Percentiles rank a stretch among this genome's conserved stretches.
Conservation (phyloP, 257 asterid species). For the Lantana camara region DNA sequence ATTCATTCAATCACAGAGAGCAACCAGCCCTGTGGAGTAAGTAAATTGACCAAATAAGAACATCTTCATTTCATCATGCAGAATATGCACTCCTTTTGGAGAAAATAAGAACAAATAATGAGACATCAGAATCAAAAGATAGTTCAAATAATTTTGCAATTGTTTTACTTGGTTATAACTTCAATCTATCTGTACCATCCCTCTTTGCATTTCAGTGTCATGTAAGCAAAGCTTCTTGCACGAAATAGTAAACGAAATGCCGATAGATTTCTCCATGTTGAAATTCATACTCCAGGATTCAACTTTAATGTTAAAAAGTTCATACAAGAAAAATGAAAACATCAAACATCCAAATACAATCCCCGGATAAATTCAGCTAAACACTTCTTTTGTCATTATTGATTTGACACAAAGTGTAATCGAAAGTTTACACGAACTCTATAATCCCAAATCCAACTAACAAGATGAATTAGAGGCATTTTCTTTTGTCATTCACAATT, state of each 20-base stretch:
- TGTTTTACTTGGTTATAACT: neutral
- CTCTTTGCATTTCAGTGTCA: neutral
- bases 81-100: neutral
- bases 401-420: neutral
- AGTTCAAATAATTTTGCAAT: neutral
- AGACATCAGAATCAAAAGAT: neutral
- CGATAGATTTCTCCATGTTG: neutral
- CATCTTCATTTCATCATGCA: neutral
- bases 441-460: neutral
- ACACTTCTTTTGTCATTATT: neutral
- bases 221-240: too few relatives aligned
- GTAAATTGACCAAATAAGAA: too few relatives aligned
- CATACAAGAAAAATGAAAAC: neutral
- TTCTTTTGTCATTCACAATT: neutral
- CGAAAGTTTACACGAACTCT: neutral
- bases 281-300: neutral
- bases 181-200: neutral
- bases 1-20: neutral
- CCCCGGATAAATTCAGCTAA: slow-evolving; percentile 4
- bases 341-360: neutral
- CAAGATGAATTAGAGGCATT: too few relatives aligned
- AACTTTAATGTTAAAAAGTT: neutral
- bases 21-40: neutral
- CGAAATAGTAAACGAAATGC: neutral
- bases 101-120: neutral